Percentiles rank a stretch among this genome's conserved stretches.
These are phyloP conservation scores for Solanum okadae DNA, from an alignment of 257 asterid species.

Conservation along the genomic window DNA sequence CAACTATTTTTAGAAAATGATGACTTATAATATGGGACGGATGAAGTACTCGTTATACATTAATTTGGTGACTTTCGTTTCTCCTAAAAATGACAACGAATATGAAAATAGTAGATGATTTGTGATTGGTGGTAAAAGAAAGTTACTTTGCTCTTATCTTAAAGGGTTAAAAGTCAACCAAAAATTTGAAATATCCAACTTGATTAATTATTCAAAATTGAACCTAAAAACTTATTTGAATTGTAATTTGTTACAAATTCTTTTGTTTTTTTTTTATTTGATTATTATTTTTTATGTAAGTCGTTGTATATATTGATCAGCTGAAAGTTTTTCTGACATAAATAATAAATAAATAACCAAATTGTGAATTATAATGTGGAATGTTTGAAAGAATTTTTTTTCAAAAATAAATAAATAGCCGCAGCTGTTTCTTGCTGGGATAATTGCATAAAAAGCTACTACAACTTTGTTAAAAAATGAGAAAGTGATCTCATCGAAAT, in stretches of 20 bases:
- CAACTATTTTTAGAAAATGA: too few relatives aligned
- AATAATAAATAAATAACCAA: neutral
- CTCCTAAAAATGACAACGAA: neutral
- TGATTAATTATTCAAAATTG: too few relatives aligned
- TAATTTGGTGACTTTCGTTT: neutral
- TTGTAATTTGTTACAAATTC: too few relatives aligned
- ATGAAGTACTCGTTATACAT: neutral
- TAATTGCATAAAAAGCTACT: neutral
- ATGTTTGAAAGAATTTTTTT: neutral
- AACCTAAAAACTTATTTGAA: too few relatives aligned
- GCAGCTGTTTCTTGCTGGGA: neutral
- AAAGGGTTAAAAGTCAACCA: neutral
- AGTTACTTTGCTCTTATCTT: too few relatives aligned
- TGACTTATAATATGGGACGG: too few relatives aligned
- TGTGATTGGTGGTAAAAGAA: neutral
- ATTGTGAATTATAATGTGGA: neutral
- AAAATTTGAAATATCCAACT: too few relatives aligned
- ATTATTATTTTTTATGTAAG: too few relatives aligned
- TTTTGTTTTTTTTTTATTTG: too few relatives aligned
- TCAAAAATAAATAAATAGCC: neutral
- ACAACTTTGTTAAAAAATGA: neutral
- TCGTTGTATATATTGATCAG: too few relatives aligned
- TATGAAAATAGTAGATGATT: neutral
- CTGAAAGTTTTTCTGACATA: too few relatives aligned
- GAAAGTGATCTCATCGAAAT: neutral